Evolutionary conservation across 225 moss, liverwort and hornwort genomes (phyloP), one percentile per base, ranked within the genome.

Genomic region (Marchantia paleacea): DNA sequence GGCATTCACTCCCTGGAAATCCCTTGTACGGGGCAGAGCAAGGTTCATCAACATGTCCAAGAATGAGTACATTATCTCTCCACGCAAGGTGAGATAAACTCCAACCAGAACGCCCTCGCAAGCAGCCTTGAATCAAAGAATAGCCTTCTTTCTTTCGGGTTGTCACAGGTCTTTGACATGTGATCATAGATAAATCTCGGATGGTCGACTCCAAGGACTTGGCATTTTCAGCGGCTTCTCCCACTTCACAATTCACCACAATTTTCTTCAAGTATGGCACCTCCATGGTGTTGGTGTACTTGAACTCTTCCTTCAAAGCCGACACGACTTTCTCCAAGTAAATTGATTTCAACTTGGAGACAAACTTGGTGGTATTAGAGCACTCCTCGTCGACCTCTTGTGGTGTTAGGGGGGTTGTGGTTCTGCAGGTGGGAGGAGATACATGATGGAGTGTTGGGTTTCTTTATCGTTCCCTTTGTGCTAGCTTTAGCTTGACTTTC

Each of bases 1-100:
- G n/a, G n/a, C n/a, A n/a, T n/a, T n/a, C n/a, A n/a, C n/a, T 53
- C 97, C 95, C 82, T 99, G 95, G 58, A 95, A 99, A 86, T 94
- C 95, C 62, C 94, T 89, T 25, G 92, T 92, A 75, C 95, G 93
- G 24, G 99, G 94, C 24, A 99, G 88, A 9, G 99, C 95, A 81
- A 95, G 79, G 64, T 99, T 95, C 78, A 99, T 18, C 72, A 95
- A 86, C 82, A 93, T 89, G 77, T 95, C 94, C 84, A 99, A 80
- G 78, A 95, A 94, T 14, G 99, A 83, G 87, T 99, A 95, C 92
- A 95, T 94, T 66, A 92, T 80, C 93, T 92, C 93, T 28, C 93
- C 95, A n/a, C 95, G 95, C 81, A 97, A 87, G 71, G 95, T 97
- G 57, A 93, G 80, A n/a, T 78, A 81, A 70, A 95, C 93, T 24